Evolutionary conservation across 805 yeast species (phyloP), one percentile per base, ranked within the genome.

Genomic region (Metschnikowia cubensis): DNA sequence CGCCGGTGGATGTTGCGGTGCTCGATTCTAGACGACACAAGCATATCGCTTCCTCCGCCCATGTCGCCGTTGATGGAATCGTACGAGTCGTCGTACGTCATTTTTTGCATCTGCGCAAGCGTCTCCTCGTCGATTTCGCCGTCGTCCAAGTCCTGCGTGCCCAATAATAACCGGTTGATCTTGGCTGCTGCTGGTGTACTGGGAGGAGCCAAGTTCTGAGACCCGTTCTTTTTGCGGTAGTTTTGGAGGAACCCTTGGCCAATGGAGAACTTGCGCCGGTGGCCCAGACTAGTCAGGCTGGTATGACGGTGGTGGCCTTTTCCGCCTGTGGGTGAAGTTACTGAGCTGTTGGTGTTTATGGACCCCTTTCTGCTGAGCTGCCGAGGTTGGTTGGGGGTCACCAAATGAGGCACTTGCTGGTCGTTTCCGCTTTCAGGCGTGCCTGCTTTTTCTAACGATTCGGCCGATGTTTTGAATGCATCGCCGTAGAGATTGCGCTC

Each of bases 251-350:
- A 70, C 5, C 80, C 71, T 51, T 78, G 80, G 11, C 87, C 87
- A 54, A 83, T 72, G 1, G 86, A 82, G 59, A 83, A 83, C 62
- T 81, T 83, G 47, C 87, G 69, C 59, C 85, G 74, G 59, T 82
- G 87, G 2, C 69, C 67, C 22, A 63, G 60, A 10, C 62, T 67
- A 48, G 67, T 64, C 3, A 75, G 70, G 50, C 66, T 71, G 6
- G 73, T 65, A 13, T 74, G 68, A 47, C 74, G 72, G 45, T 70
- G 75, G 1, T 70, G 75, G 0, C 70, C 63, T 50, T 62, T 66
- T 17, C 25, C 49, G 6, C 35, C 42, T 13, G 48, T 42, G 8
- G 57, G 57, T 17, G 58, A 53, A 1, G 48, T 42, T 14, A 46
- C 32, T 1, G 52, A 42, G 14, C 70, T 62, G 51, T 64, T 64